phyloP scores from a whole-genome alignment of 1,284 basidiomycete species.

The Ceratobasidium sp. region DNA sequence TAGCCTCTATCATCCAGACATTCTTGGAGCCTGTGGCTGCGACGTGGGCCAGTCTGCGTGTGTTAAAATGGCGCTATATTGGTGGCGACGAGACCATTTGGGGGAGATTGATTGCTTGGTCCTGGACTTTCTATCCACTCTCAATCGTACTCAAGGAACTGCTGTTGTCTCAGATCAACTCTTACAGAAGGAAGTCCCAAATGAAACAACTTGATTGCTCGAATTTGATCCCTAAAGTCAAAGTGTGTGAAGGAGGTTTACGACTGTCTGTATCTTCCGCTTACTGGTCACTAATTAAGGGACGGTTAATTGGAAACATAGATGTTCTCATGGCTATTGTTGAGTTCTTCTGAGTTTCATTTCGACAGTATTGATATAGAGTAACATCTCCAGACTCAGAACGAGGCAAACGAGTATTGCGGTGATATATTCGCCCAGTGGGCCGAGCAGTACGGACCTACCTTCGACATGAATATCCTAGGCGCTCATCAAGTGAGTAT shows the following conservation, averaged over 20 bases:
- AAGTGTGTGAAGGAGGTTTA: background rate
- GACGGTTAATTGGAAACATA: slow-evolving; percentile 43
- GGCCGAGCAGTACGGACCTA: slow-evolving; percentile 43
- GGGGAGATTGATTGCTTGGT: slow-evolving; percentile 7
- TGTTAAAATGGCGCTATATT: background rate
- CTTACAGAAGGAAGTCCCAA: background rate
- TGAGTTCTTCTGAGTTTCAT: background rate
- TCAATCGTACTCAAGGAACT: slow-evolving; percentile 16
- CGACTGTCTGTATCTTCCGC: background rate
- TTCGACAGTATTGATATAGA: background rate
- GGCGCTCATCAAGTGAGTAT: slow-evolving; percentile 43
- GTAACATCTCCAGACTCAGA: background rate
- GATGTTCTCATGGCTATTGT: slow-evolving; percentile 43
- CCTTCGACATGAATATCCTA: slow-evolving; percentile 45
- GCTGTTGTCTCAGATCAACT: slow-evolving; percentile 1
- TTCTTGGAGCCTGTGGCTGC: slow-evolving; percentile 1
- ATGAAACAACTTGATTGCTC: slow-evolving; percentile 15
- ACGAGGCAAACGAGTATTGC: slow-evolving; percentile 42
- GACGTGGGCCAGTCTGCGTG: background rate
- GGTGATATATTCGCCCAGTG: slow-evolving; percentile 42
- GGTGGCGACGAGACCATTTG: background rate
- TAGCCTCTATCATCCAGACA: slow-evolving; percentile 17
- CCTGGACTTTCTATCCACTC: slow-evolving; percentile 11
- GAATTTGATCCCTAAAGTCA: slow-evolving; percentile 6
- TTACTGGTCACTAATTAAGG: slow-evolving; percentile 37